Base-by-base conservation (phyloP, 768 basidiomycete species). In the Boletus huronensis region DNA sequence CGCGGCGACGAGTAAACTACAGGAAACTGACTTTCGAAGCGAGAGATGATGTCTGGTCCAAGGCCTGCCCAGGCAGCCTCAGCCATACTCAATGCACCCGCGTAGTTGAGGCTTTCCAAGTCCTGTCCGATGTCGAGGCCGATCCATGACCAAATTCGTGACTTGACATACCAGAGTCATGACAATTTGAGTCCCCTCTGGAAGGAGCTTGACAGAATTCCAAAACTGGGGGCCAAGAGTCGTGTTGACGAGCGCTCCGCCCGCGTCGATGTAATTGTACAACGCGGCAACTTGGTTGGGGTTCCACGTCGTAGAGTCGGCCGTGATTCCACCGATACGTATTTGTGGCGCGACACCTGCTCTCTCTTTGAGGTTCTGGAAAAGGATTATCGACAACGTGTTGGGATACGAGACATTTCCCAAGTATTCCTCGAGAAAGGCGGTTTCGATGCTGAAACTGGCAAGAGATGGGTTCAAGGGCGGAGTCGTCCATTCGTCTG, bases 391-490 rank as follows among this genome's bases (percentile, higher is more conserved):
- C 3, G 79, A 78, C 10, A 81, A 62, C 5, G 60, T 58, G 57
- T 80, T 81, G 1, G 79, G 78, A 48, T 64, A 55, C 23, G 75
- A 69, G 8, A 58, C 59, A 55, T 82, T 82, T 8, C 80, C 81
- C 11, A 79, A 60, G 56, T 75, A 81, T 52, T 75, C 75, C 48
- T 78, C 78, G 52, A 81, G 79, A 58, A 78, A 81, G 1, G 79
- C 79, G 0, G 78, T 81, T 66, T 82, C 80, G 46, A 82, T 76
- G 57, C 79, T 81, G 66, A 82, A 82, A 52, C 79, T 79, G 25
- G 73, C 79, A 25, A 82, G 65, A 10, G 77, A 68, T 1, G 76
- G 79, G 50, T 77, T 64, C 3, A 82, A 65, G 9, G 63, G 55
- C 16, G 75, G 70, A 5, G 80, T 81, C 0, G 79, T 79, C 60